phyloP scores from a whole-genome alignment of 116 monocot species.

The Iris pallida region DNA sequence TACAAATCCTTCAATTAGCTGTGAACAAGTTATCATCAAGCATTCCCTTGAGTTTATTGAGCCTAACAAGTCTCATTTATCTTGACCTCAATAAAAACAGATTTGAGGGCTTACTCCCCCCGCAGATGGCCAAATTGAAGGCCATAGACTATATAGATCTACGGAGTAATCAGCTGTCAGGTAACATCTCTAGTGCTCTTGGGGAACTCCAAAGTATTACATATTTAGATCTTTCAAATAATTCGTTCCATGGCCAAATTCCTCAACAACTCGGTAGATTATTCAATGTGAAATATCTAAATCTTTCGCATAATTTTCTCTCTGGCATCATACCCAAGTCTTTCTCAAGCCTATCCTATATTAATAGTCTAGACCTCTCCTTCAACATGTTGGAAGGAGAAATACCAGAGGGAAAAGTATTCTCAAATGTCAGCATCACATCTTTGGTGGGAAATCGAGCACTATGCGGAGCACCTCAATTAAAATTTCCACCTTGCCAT shows the following conservation, averaged over 20 bases:
- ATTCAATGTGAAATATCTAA: neutral
- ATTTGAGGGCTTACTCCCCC: too few relatives aligned
- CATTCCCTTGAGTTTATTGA: too few relatives aligned
- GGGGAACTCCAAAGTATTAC: neutral
- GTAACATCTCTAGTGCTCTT: neutral
- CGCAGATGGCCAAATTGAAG: too few relatives aligned
- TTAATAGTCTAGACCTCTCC: conserved; percentile 7
- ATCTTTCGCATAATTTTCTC: conserved; percentile 4
- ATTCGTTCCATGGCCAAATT: conserved; percentile 8
- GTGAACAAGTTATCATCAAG: too few relatives aligned
- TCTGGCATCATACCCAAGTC: neutral
- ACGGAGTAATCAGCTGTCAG: too few relatives aligned
- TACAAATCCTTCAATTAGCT: too few relatives aligned
- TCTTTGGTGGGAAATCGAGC: neutral
- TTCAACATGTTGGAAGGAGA: conserved; percentile 10
- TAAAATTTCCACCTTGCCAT: neutral
- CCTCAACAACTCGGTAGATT: neutral
- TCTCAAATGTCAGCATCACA: conserved; percentile 2
- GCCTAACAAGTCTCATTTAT: too few relatives aligned
- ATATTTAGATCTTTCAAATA: conserved; percentile 2
- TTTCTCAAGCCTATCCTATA: neutral
- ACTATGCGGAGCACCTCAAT: neutral
- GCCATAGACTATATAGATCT: too few relatives aligned
- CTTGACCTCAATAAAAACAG: too few relatives aligned
- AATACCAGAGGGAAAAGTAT: neutral